Conservation (phyloP, 345 rosid genomes). For the Erysimum cheiranthoides region DNA sequence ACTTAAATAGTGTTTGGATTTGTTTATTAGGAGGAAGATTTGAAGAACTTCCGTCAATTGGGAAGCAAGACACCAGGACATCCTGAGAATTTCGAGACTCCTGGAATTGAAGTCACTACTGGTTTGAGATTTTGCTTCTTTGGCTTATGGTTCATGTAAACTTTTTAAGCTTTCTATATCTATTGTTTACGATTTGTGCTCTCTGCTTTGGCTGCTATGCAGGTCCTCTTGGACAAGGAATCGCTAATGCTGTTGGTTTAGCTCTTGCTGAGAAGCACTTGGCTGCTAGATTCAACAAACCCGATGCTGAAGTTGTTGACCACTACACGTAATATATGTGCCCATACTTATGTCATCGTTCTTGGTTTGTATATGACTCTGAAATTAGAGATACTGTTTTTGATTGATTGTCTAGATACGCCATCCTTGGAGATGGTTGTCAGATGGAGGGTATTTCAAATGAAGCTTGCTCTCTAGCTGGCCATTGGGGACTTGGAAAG, state of each 20-base stretch:
- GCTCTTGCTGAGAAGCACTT: conserved; percentile 94
- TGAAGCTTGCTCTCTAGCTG: conserved; percentile 94
- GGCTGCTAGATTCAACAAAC: conserved; percentile 92
- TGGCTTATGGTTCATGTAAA: conserved; percentile 10
- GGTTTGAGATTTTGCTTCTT: conserved; percentile 54
- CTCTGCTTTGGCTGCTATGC: conserved; percentile 30
- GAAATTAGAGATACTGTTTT: conserved; percentile 2
- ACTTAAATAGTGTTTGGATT: conserved; percentile 14
- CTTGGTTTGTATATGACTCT: neutral
- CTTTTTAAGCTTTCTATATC: neutral
- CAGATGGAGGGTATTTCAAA: conserved; percentile 98
- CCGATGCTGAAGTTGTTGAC: conserved; percentile 75
- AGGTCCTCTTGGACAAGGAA: conserved; percentile 98
- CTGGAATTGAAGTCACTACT: conserved; percentile 98
- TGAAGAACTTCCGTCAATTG: conserved; percentile 91
- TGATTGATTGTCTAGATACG: conserved; percentile 57
- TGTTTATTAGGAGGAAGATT: conserved; percentile 80
- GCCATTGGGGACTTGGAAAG: conserved; percentile 99
- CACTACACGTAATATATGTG: conserved; percentile 75
- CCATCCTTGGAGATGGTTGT: conserved; percentile 92
- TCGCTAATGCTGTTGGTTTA: conserved; percentile 93
- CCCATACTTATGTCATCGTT: conserved; percentile 18
- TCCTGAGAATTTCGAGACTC: conserved; percentile 99
- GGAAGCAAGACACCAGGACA: conserved; percentile 99
- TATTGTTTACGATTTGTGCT: conserved; percentile 20